phyloP scores from a whole-genome alignment of 2,329 filamentous ascomycete species.

The Cercospora brassicicola region DNA sequence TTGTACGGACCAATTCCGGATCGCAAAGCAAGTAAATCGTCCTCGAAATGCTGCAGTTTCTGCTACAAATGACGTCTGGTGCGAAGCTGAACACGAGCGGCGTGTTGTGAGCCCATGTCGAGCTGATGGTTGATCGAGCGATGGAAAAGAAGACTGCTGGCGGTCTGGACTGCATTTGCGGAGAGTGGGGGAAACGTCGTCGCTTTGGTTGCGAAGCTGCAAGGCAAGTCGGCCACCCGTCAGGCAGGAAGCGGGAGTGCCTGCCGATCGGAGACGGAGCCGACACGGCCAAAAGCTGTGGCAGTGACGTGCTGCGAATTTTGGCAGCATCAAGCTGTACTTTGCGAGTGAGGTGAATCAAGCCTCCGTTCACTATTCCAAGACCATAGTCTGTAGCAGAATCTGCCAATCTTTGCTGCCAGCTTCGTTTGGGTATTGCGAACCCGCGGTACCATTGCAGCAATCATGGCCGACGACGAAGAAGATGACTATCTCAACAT shows the following conservation, averaged over 20 bases:
- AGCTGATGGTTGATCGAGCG: not conserved
- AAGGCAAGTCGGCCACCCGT: not conserved
- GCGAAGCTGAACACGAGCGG: not conserved
- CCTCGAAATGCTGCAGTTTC: not conserved
- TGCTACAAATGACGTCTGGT: not conserved
- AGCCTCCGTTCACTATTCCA: no score
- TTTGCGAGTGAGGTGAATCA: not conserved
- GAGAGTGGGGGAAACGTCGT: not conserved
- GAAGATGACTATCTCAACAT: constrained; percentile 98
- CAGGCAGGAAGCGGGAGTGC: not conserved
- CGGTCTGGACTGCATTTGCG: no score
- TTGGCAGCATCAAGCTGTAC: not conserved
- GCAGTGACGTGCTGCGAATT: not conserved
- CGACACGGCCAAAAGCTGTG: not conserved
- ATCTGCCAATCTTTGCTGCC: no score
- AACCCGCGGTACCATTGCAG: not conserved
- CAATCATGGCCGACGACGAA: constrained; percentile 46
- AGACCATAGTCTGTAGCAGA: no score
- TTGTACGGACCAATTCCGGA: not conserved
- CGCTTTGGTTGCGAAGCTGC: no score
- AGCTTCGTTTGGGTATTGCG: not conserved
- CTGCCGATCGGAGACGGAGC: not conserved
- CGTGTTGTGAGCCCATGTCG: not conserved
- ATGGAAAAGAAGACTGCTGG: not conserved
- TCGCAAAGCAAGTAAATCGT: not conserved